phyloP scores from a whole-genome alignment of 257 asterid genomes.

The Voacanga thouarsii region DNA sequence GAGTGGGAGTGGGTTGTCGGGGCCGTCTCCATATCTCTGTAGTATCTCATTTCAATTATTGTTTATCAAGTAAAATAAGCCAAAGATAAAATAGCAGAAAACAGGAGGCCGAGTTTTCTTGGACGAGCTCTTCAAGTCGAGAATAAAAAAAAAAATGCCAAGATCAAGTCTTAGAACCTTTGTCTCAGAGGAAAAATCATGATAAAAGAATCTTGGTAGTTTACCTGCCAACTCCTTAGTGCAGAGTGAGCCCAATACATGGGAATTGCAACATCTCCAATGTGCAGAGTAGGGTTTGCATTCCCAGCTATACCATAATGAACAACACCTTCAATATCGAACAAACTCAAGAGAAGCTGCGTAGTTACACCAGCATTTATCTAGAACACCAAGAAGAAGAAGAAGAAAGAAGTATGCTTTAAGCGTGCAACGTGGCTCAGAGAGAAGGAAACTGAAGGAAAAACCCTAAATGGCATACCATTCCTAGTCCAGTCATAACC shows the following conservation, averaged over 20 bases:
- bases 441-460: no score
- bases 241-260: slow-evolving; percentile 51
- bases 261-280: slow-evolving; percentile 70
- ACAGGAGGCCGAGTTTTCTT: no score
- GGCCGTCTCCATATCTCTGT: slow-evolving; percentile 60
- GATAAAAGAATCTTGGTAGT: neutral
- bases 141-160: no score
- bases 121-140: no score
- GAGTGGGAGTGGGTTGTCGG: slow-evolving; percentile 40
- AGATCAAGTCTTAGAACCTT: no score
- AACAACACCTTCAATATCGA: slow-evolving; percentile 51
- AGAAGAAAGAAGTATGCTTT: neutral
- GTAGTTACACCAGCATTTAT: slow-evolving; percentile 60
- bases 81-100: no score
- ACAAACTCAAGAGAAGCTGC: slow-evolving; percentile 45
- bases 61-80: no score
- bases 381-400: slow-evolving; percentile 18
- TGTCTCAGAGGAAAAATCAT: neutral
- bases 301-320: slow-evolving; percentile 73
- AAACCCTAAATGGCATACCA: slow-evolving; percentile 23
- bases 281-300: slow-evolving; percentile 42
- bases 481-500: slow-evolving; percentile 56
- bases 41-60: neutral
- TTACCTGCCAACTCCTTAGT: slow-evolving; percentile 53
- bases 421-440: neutral